Conservation (phyloP, 2,329 filamentous ascomycete genomes). For the Hypoxylon sp. region DNA sequence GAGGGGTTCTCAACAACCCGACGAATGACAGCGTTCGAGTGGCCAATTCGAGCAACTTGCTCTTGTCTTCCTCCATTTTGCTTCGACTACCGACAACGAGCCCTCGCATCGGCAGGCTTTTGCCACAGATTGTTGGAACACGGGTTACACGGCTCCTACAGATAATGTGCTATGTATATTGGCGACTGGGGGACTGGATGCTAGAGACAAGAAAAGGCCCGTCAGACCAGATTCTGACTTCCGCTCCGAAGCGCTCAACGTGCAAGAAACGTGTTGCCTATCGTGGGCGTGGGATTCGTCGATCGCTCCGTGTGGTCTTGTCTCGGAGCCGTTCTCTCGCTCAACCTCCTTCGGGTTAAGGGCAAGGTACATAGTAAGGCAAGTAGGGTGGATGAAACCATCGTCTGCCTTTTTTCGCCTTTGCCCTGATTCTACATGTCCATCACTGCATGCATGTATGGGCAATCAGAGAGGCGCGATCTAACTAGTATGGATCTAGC, state of each 20-base stretch:
- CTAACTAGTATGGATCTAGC: constrained; percentile 24
- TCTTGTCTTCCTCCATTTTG: constrained; percentile 15
- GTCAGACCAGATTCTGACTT: constrained; percentile 34
- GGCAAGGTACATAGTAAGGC: constrained; percentile 24
- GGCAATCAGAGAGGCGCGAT: constrained; percentile 6
- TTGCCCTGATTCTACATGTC: constrained; percentile 31
- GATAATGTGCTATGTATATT: constrained; percentile 25
- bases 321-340: constrained; percentile 36
- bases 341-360: constrained; percentile 28
- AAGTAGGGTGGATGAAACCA: constrained; percentile 34
- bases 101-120: constrained; percentile 34
- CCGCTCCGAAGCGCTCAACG: constrained; percentile 29
- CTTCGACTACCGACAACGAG: constrained; percentile 39
- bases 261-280: constrained; percentile 43
- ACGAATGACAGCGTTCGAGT: constrained; percentile 33
- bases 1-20: constrained; percentile 33
- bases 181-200: not conserved
- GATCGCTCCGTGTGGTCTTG: constrained; percentile 29
- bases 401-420: constrained; percentile 2
- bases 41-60: constrained; percentile 26
- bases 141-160: constrained; percentile 30
- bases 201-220: constrained; percentile 4
- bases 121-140: constrained; percentile 31
- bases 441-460: constrained; percentile 22
- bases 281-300: constrained; percentile 40